Evolutionary conservation across 768 basidiomycete genomes (phyloP), one percentile per base, ranked within the genome.

Genomic region (Hebeloma cylindrosporum): DNA sequence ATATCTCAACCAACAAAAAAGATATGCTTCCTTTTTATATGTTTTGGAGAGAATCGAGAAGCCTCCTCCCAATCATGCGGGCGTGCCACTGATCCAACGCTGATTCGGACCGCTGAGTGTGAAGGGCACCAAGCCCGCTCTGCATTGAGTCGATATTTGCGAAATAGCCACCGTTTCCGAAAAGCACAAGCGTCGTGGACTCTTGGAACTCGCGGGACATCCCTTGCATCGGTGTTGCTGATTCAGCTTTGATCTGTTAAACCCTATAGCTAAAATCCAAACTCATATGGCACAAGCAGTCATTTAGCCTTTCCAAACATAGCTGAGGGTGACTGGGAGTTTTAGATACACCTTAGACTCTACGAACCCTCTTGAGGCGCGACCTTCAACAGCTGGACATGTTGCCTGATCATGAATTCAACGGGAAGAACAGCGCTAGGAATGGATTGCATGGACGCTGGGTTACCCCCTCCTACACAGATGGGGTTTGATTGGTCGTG

Each of bases 221-320:
- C 33, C 44, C 36, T 42, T 43, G 31, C 34, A 22, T 31, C 22
- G 22, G 40, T 33, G 34, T 51, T 38, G 34, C 47, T 46, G 50
- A 51, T 43, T 56, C 31, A 31, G 29, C 38, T 52, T 49, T 43
- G 52, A 56, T 56, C 54, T 59, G 33, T 30, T 29, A 53, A 57
- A 60, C 53, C 55, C 56, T 57, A 57, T 57, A 60, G 58, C 48
- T 57, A 57, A 60, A 57, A 60, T 57, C 38, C 52, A 53, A 57
- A 55, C 32, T 40, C 47, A 49, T 51, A 48, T 55, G 53, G 57
- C 57, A 55, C 42, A 53, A 53, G 53, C 42, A 43, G 45, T 57
- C 58, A 55, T 45, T 55, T 53, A 51, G 50, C 40, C 56, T 57
- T 55, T 35, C 35, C 42, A 42, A 48, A 38, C 48, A 45, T 29